Conservation (phyloP, 2,329 filamentous ascomycete species). For the Pezicula neosporulosa region DNA sequence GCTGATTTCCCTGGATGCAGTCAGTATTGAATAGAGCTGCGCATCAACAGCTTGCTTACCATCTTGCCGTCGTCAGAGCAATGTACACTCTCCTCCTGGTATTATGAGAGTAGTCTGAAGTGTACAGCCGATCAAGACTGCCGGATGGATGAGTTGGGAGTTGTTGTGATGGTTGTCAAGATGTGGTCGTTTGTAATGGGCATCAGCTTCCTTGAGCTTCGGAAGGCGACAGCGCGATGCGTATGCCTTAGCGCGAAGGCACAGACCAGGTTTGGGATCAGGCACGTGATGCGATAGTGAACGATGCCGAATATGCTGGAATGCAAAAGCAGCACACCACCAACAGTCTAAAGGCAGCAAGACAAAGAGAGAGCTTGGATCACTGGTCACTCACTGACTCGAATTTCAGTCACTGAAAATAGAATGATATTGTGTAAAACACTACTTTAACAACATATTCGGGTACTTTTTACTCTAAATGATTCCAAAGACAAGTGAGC, state of each 20-base stretch:
- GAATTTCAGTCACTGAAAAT: too few species aligned
- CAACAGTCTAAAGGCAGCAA: too few species aligned
- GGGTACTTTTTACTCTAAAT: too few species aligned
- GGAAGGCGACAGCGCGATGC: conserved; percentile 17
- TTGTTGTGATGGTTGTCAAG: conserved; percentile 13
- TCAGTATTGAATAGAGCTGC: conserved; percentile 13
- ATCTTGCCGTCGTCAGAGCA: conserved; percentile 18
- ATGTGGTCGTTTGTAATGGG: conserved; percentile 19
- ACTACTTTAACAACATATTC: too few species aligned
- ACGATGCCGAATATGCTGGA: too few species aligned
- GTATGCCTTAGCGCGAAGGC: conserved; percentile 1
- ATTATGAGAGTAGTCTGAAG: background rate
- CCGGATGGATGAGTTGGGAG: conserved; percentile 14
- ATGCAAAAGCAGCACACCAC: too few species aligned
- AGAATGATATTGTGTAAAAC: too few species aligned
- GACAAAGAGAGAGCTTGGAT: too few species aligned
- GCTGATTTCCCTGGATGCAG: conserved; percentile 38
- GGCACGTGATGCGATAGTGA: background rate
- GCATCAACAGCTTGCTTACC: conserved; percentile 19
- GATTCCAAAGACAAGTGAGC: too few species aligned
- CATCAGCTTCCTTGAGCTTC: conserved; percentile 13
- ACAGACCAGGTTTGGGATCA: background rate
- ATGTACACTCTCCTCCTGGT: conserved; percentile 3
- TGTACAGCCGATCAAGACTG: conserved; percentile 4
- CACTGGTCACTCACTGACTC: too few species aligned